Base-by-base conservation (phyloP, 345 rosid species). In the Lenwebbia sp. region DNA sequence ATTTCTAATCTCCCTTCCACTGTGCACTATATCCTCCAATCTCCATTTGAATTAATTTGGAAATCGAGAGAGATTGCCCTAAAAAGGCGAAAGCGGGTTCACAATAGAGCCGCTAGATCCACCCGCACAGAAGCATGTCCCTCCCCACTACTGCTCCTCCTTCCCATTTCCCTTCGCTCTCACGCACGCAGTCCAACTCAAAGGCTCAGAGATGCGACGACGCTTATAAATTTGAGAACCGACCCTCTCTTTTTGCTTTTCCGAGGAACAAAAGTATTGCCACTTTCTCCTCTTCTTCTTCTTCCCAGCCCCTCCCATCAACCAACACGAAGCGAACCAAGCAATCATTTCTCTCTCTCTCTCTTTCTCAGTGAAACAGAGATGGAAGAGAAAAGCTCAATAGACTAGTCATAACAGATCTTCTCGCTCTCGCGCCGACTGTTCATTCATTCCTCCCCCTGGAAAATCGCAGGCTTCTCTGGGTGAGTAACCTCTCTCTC, bases 181-280 rank as follows among this genome's bases (percentile, higher is more conserved):
- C 47, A 9, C 78, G 78, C 47, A 2, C 78, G 47, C 47, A 19
- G 26, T 3, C 47, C 5, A 37, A 37, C 60, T 23, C 28, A 10
- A 8, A 22, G 47, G 9, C 25, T 19, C 78, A 4, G 78, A 70
- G 78, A 70, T 4, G 47, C 78, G 26, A 70, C 25, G 78, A 37
- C 47, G 50, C 86, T 5, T 86, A 86, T 86, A 86, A 86, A 86
- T 57, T 83, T 28, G 57, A 86, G 81, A 60, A 83, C 30, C 87
- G 26, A 82, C 87, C 82, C 25, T 11, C 82, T 84, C 82, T 25
- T 82, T 60, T 15, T 33, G 50, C n/a, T 37, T 86, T 60, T 33
- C 87, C 60, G 82, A 86, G 82, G 56, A 86, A 37, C 78, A 52
- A n/a, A 37, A 37, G 40, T 5, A 4, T 33, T 23, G 58, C 51